Conservation (phyloP, 1,139 yeast species). For the Sugiyamaella paludigena region DNA sequence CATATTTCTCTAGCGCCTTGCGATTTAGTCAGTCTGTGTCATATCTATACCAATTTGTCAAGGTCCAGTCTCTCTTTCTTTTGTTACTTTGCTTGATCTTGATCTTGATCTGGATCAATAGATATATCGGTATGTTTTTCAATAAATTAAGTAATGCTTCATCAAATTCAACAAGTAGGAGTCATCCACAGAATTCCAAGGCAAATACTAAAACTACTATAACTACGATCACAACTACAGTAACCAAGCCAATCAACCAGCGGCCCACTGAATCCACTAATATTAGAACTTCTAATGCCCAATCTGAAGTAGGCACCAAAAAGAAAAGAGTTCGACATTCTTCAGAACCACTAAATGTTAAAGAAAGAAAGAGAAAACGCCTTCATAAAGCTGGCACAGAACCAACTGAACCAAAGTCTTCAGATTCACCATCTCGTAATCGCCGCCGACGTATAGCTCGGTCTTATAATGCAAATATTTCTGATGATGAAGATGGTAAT, state of each 20-base stretch:
- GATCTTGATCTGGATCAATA: neutral
- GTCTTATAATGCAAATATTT: neutral
- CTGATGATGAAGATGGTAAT: slow-evolving; percentile 2
- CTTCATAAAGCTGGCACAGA: neutral
- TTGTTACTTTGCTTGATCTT: no score
- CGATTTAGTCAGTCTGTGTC: no score
- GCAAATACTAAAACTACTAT: slow-evolving; percentile 12
- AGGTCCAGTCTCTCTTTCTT: no score
- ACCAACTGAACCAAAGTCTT: neutral
- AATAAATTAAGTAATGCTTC: slow-evolving; percentile 19
- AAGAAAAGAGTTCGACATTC: neutral
- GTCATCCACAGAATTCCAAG: slow-evolving; percentile 19
- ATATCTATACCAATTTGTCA: no score
- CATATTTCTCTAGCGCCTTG: no score
- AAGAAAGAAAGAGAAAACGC: neutral
- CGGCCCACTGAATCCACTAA: neutral
- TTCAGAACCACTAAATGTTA: slow-evolving; percentile 2
- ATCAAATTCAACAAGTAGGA: slow-evolving; percentile 16
- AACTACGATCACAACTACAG: slow-evolving; percentile 6
- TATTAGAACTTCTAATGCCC: neutral
- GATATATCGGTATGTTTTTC: slow-evolving; percentile 22
- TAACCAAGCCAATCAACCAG: neutral
- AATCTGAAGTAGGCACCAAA: neutral
- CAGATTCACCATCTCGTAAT: neutral
- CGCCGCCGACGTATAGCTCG: slow-evolving; percentile 1